Percentiles rank a stretch among this genome's conserved stretches.
phyloP scores from a whole-genome alignment of 179 eudicot genomes.

The Amaranthus tricolor region DNA sequence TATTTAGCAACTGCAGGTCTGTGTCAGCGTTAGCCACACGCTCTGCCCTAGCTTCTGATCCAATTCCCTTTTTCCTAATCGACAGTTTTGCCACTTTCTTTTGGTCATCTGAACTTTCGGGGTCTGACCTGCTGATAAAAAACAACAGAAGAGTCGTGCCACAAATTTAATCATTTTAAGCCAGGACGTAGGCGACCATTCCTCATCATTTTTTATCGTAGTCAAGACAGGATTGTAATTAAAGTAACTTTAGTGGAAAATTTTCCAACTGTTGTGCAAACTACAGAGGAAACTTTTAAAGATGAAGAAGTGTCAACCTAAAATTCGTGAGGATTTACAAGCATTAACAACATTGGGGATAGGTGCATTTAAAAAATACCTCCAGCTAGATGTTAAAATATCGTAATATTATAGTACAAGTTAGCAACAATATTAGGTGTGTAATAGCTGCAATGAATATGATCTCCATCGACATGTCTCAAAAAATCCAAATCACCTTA shows the following conservation, averaged over 20 bases:
- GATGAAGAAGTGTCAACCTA: neutral
- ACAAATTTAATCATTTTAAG: neutral
- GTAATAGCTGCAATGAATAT: neutral
- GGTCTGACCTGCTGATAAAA: constrained; percentile 48
- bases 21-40: constrained; percentile 73
- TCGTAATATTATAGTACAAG: neutral
- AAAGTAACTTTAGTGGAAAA: too few relatives aligned
- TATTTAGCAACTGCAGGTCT: constrained; percentile 70
- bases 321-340: neutral
- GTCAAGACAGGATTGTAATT: constrained; percentile 3
- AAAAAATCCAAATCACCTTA: neutral
- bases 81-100: constrained; percentile 66
- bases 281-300: neutral
- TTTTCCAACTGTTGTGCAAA: neutral
- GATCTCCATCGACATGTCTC: neutral
- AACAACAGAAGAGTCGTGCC: constrained; percentile 16
- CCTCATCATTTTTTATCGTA: neutral
- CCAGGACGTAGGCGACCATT: neutral
- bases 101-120: constrained; percentile 56
- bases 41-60: constrained; percentile 90
- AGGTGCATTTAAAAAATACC: neutral
- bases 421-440: neutral
- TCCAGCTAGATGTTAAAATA: neutral
- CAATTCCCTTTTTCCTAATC: constrained; percentile 83
- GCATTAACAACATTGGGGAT: neutral